Conservation (phyloP, 192 early-diverging fungal species). For the Umbelopsis ramanniana region DNA sequence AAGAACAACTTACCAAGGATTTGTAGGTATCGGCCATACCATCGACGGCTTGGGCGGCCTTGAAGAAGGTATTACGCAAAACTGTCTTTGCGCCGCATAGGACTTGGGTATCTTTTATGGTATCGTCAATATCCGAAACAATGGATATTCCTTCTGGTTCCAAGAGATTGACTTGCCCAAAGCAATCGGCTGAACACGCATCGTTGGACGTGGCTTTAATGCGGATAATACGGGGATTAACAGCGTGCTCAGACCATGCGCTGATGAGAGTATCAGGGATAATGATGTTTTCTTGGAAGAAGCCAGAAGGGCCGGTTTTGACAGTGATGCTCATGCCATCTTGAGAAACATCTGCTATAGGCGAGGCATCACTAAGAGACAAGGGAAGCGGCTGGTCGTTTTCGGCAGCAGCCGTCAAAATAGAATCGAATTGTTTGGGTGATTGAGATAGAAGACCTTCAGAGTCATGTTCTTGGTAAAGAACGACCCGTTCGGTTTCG, state of each 20-base stretch:
- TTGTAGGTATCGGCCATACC: constrained; percentile 53
- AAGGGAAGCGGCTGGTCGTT: constrained; percentile 6
- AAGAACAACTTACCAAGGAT: constrained; percentile 45
- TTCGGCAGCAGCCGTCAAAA: constrained; percentile 8
- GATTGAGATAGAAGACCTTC: background rate
- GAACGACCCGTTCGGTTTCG: background rate
- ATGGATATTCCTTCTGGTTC: constrained; percentile 74
- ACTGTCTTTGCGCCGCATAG: constrained; percentile 68
- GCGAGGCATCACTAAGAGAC: background rate
- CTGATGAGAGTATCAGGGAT: constrained; percentile 40
- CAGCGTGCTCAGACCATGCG: constrained; percentile 39
- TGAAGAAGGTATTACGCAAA: constrained; percentile 65
- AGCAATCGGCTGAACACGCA: constrained; percentile 35
- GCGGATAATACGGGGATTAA: constrained; percentile 25
- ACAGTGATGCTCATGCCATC: background rate
- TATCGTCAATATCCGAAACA: constrained; percentile 91
- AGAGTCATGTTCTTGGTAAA: background rate
- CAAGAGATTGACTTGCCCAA: constrained; percentile 59
- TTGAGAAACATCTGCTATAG: constrained; percentile 1
- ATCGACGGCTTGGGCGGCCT: constrained; percentile 49
- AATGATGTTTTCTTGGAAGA: constrained; percentile 42
- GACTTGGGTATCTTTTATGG: constrained; percentile 86
- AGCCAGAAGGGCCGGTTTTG: constrained; percentile 40
- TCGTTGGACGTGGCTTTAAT: constrained; percentile 27
- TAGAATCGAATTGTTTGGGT: constrained; percentile 8